phyloP scores from a whole-genome alignment of 2,329 filamentous ascomycete species.

The Graphium sp. region DNA sequence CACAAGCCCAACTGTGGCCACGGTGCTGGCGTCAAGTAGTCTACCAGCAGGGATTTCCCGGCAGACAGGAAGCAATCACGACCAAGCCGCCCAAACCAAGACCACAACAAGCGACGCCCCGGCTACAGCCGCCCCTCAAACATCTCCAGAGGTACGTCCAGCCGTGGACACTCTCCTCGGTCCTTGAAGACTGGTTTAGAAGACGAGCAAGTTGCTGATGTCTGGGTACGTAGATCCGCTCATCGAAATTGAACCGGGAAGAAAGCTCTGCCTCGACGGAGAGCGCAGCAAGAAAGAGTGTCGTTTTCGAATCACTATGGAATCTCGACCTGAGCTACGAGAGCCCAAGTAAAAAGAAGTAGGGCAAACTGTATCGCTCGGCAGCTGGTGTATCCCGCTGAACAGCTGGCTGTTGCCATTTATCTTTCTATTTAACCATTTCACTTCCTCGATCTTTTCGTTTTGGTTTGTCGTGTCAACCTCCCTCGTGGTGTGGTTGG shows the following conservation, averaged over 20 bases:
- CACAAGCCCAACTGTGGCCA: conserved; percentile 21
- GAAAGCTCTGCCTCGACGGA: conserved; percentile 16
- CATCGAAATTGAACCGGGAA: conserved; percentile 17
- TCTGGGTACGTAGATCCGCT: conserved; percentile 5
- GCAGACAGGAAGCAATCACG: background rate
- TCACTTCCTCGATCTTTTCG: background rate
- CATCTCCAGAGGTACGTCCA: conserved; percentile 33
- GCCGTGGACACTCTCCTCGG: conserved; percentile 32
- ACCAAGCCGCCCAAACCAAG: background rate
- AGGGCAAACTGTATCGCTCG: background rate
- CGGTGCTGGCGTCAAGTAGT: too few species aligned
- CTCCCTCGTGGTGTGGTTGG: background rate
- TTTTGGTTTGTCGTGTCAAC: background rate
- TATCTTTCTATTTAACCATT: background rate
- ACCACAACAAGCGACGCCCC: background rate
- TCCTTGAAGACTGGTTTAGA: conserved; percentile 19
- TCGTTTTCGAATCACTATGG: conserved; percentile 48
- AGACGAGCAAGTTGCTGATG: conserved; percentile 1
- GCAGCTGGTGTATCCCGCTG: background rate
- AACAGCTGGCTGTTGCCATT: background rate
- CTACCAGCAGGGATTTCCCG: too few species aligned
- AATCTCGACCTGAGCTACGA: conserved; percentile 40
- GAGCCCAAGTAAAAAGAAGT: conserved; percentile 13
- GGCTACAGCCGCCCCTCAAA: too few species aligned
- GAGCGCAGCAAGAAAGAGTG: conserved; percentile 29